These are phyloP conservation scores for Cordyceps pruinosa DNA, from an alignment of 2,329 filamentous ascomycete species.

Conservation along the genomic window DNA sequence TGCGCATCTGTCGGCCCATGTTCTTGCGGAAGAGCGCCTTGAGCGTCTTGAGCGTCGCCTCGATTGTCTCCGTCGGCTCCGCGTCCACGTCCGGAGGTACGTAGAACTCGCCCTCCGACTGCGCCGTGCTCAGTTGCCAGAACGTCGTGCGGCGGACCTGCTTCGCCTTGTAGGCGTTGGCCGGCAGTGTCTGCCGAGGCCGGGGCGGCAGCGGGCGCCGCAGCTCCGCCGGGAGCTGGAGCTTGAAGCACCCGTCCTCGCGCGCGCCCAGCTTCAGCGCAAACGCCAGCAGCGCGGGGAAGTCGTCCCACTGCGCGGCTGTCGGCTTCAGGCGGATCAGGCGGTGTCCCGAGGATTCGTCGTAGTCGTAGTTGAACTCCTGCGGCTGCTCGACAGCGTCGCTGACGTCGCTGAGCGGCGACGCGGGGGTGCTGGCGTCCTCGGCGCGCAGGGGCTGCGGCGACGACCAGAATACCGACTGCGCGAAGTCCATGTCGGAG, in stretches of 20 bases:
- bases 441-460: background rate
- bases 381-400: no score
- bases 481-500: slow-evolving; percentile 1
- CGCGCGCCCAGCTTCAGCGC: slow-evolving; percentile 26
- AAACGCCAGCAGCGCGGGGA: slow-evolving; percentile 28
- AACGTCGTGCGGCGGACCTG: slow-evolving; percentile 29
- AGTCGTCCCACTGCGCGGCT: slow-evolving; percentile 29
- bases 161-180: slow-evolving; percentile 31
- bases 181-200: slow-evolving; percentile 22
- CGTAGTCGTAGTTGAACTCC: slow-evolving; percentile 25
- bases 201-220: slow-evolving; percentile 27
- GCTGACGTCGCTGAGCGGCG: slow-evolving; percentile 7
- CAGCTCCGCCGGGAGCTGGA: slow-evolving; percentile 26
- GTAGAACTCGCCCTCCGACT: slow-evolving; percentile 27
- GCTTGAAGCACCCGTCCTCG: slow-evolving; percentile 33
- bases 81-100: slow-evolving; percentile 20
- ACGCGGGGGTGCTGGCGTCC: background rate
- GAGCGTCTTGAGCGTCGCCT: slow-evolving; percentile 26
- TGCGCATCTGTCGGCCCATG: slow-evolving; percentile 29
- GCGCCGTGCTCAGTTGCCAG: slow-evolving; percentile 31
- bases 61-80: slow-evolving; percentile 21
- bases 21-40: slow-evolving; percentile 30
- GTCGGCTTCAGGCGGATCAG: slow-evolving; percentile 30
- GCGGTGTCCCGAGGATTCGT: slow-evolving; percentile 23
- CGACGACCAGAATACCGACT: background rate